These are phyloP conservation scores for Penicillium sp. DNA, from an alignment of 2,329 filamentous ascomycete genomes.

Conservation along the genomic window DNA sequence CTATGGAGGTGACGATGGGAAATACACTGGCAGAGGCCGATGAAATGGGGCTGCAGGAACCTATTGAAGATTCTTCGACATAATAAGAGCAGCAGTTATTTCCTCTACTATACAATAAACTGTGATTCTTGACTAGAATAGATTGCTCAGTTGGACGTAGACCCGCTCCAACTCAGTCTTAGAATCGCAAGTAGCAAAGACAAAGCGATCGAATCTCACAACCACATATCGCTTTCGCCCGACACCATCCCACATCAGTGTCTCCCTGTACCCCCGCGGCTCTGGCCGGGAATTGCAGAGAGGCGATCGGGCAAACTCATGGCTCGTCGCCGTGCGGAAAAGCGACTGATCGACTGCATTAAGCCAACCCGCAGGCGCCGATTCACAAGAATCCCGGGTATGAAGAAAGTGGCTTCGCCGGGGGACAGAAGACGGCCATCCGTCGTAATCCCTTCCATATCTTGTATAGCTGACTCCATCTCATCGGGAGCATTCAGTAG, in stretches of 20 bases:
- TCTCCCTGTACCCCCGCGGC: constrained; percentile 34
- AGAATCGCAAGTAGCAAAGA: constrained; percentile 37
- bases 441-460: background rate
- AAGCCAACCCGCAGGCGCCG: background rate
- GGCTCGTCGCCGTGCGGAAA: constrained; percentile 30
- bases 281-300: constrained; percentile 34
- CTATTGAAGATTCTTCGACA: too few species aligned
- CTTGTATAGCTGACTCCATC: constrained; percentile 1
- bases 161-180: constrained; percentile 22
- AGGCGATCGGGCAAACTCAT: constrained; percentile 34
- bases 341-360: background rate
- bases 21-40: too few species aligned
- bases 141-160: background rate
- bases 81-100: background rate
- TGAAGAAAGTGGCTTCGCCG: constrained; percentile 14
- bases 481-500: constrained; percentile 22
- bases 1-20: too few species aligned
- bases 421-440: background rate
- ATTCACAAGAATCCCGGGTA: constrained; percentile 5
- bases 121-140: background rate
- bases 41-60: too few species aligned
- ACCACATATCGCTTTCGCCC: constrained; percentile 32
- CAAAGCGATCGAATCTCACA: constrained; percentile 38
- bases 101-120: background rate
- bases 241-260: constrained; percentile 28